Evolutionary conservation across 1,284 basidiomycete genomes (phyloP).

Genomic region (Gomphus sp.): DNA sequence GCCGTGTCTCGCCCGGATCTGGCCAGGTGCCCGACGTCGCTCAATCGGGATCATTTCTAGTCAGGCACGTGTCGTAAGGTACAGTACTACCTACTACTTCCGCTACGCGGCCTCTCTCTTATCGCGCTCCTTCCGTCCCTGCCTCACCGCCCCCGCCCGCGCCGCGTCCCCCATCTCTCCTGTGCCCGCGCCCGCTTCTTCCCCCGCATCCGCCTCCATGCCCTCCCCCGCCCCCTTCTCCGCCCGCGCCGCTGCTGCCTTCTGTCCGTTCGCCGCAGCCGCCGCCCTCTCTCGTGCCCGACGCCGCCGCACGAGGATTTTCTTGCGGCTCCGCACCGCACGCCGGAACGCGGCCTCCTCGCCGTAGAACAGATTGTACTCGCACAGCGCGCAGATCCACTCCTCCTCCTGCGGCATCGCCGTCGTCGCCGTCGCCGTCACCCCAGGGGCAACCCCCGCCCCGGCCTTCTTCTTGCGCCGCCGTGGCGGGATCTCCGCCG

Average conservation of each 20-base stretch:
- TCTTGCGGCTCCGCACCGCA: conserved; percentile 67
- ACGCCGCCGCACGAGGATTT: conserved; percentile 63
- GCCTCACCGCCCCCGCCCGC: conserved; percentile 12
- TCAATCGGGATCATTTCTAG: conserved; percentile 2
- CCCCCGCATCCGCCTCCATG: too few relatives aligned
- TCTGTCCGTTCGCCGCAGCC: conserved; percentile 28
- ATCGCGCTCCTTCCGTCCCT: too few relatives aligned
- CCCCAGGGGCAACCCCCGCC: conserved; percentile 14
- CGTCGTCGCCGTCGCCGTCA: conserved; percentile 23
- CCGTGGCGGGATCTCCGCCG: conserved; percentile 53
- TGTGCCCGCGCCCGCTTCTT: too few relatives aligned
- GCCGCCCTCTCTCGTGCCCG: conserved; percentile 68
- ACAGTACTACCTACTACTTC: too few relatives aligned
- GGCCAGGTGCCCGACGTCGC: too few relatives aligned
- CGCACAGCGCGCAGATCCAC: conserved; percentile 86
- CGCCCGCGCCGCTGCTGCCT: conserved; percentile 11
- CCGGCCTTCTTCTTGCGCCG: conserved; percentile 32
- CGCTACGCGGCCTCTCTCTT: too few relatives aligned
- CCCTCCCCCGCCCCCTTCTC: conserved; percentile 20
- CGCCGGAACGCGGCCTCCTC: conserved; percentile 54
- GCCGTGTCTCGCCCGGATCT: too few relatives aligned
- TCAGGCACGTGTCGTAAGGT: too few relatives aligned
- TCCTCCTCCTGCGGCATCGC: conserved; percentile 64
- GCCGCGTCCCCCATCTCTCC: conserved; percentile 13
- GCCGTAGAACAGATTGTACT: conserved; percentile 79